A percentile compares a stretch with the other conserved stretches of the same genome.
Conservation (phyloP, 140 eudicot species). For the Cichorium intybus region DNA sequence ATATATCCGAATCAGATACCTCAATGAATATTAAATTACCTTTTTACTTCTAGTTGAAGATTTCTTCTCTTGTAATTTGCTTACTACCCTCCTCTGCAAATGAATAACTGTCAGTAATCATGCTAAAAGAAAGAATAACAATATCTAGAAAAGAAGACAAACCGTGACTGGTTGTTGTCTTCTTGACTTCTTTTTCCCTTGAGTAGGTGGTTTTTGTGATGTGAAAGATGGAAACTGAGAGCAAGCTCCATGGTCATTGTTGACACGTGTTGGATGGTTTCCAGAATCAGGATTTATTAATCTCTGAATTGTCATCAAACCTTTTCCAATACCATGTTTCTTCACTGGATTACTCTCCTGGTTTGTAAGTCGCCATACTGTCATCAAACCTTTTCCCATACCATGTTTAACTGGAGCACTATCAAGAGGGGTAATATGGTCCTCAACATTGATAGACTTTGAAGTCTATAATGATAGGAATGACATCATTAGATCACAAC, state of each 20-base stretch:
- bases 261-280: constrained; percentile 36
- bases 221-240: constrained; percentile 29
- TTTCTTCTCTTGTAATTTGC: constrained; percentile 56
- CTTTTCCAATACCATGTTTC: constrained; percentile 91
- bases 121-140: neutral
- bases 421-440: constrained; percentile 29
- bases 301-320: constrained; percentile 66
- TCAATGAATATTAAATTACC: constrained; percentile 30
- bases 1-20: neutral
- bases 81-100: constrained; percentile 53
- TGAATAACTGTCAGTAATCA: constrained; percentile 15
- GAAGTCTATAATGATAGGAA: constrained; percentile 36
- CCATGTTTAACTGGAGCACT: constrained; percentile 59
- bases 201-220: constrained; percentile 28
- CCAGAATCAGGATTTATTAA: constrained; percentile 35
- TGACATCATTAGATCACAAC: constrained; percentile 6
- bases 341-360: constrained; percentile 31
- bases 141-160: constrained; percentile 16
- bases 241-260: constrained; percentile 25
- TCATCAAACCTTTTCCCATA: constrained; percentile 90
- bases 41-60: constrained; percentile 43
- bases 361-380: constrained; percentile 40
- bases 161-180: constrained; percentile 50
- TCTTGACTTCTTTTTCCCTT: constrained; percentile 49
- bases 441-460: constrained; percentile 33